Conservation (phyloP, 768 basidiomycete genomes). For the Rickenella mellea region DNA sequence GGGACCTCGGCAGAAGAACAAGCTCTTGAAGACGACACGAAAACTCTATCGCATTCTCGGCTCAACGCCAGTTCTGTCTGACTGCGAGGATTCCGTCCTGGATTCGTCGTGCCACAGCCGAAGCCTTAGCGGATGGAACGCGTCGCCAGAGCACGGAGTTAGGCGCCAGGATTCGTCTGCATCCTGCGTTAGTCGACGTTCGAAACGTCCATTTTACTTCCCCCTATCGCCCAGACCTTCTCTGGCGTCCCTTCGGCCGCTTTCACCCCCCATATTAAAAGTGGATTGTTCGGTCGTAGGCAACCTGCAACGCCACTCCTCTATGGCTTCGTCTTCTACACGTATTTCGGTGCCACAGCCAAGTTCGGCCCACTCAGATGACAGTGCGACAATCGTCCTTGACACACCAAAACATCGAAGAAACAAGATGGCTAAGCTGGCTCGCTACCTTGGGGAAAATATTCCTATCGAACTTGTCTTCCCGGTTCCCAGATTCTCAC, state of each 20-base stretch:
- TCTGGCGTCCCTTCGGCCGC: neutral
- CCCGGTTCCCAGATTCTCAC: conserved; percentile 1
- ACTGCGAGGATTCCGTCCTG: neutral
- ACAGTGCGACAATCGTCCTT: neutral
- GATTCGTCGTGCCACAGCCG: too few relatives aligned
- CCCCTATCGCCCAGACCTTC: neutral
- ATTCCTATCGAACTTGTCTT: conserved; percentile 26
- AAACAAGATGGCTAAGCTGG: conserved; percentile 25
- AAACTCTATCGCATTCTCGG: neutral
- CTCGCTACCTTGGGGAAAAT: conserved; percentile 27
- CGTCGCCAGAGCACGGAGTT: neutral
- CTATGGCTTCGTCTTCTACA: neutral
- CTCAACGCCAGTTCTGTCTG: neutral
- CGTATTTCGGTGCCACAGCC: neutral
- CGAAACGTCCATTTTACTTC: neutral
- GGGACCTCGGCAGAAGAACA: neutral
- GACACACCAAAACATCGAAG: conserved; percentile 9
- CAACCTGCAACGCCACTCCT: neutral
- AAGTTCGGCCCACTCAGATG: neutral
- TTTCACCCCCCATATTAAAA: neutral
- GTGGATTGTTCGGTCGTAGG: neutral
- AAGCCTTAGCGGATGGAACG: neutral
- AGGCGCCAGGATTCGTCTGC: neutral
- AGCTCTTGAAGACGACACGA: neutral
- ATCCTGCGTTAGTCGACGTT: neutral